Evolutionary conservation across 768 basidiomycete species (phyloP).

Genomic region (Leccinum obscurum): DNA sequence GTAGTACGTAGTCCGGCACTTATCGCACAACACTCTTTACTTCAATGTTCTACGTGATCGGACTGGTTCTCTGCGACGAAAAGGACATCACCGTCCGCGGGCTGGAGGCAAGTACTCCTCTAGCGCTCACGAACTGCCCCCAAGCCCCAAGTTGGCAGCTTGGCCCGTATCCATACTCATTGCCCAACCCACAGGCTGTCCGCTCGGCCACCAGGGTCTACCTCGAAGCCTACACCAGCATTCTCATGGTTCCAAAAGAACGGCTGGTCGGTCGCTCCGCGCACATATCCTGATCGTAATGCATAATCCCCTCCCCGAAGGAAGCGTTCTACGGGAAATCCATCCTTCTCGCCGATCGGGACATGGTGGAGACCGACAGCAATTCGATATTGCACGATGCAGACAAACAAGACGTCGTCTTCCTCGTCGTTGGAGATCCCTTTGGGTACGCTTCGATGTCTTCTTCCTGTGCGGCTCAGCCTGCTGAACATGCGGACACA

Average conservation of each 20-base stretch:
- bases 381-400: constrained; percentile 86
- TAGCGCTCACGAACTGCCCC: background rate
- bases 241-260: constrained; percentile 89
- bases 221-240: constrained; percentile 96
- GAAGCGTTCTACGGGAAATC: constrained; percentile 89
- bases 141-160: background rate
- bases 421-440: constrained; percentile 96
- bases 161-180: background rate
- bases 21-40: background rate
- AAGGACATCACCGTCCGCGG: constrained; percentile 93
- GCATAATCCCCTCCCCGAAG: constrained; percentile 42
- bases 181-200: constrained; percentile 47
- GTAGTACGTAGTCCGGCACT: no score
- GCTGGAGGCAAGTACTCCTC: constrained; percentile 58
- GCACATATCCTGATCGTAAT: constrained; percentile 7
- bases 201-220: constrained; percentile 82
- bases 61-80: constrained; percentile 92
- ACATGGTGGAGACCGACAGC: constrained; percentile 93
- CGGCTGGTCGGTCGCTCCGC: constrained; percentile 61
- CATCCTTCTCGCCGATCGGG: constrained; percentile 90
- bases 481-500: no score
- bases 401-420: constrained; percentile 76
- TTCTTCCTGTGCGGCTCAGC: background rate
- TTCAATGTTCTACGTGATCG: constrained; percentile 91
- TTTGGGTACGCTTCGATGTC: constrained; percentile 63